Evolutionary conservation across 176 grass and related monocot genomes (phyloP), one percentile per base, ranked within the genome.

Genomic region (Oryza punctata): DNA sequence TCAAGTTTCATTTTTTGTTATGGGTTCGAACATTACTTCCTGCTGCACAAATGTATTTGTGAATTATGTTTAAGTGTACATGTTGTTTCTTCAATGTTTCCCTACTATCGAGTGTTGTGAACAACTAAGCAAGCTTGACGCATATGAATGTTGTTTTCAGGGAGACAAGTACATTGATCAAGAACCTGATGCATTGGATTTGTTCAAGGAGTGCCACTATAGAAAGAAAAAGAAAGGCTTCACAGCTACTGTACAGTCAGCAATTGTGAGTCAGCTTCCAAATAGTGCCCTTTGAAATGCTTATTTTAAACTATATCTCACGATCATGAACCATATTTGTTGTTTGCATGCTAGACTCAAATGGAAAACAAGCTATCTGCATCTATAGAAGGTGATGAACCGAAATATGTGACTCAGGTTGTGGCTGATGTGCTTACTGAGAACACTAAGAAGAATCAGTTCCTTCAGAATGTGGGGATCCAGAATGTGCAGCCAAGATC

Each of bases 161-260:
- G 75, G 2, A 40, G 35, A 78, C 5, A 65, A 61, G 15, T 43
- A 78, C 21, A 65, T 15, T 1, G 33, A 78, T 64, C 6, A 64
- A n/a, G 29, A 37, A 25, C 75, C 35, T 25, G 27, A 21, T 27
- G 21, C 75, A 18, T 27, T 78, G 1, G 75, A 64, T 43, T 43
- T 78, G 12, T 78, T 78, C 13, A 78, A 78, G 6, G n/a, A 44
- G 32, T 77, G 9, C 6, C 75, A 77, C 19, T 72, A 2, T 3
- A 72, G 40, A 40, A 72, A 23, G 46, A 49, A 15, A 63, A 77
- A 24, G n/a, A 43, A 50, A 4, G 21, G 54, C n/a, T 78, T 5
- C 33, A 16, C 32, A 1, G 1, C n/a, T 59, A 0, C 24, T 54
- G 47, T 72, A 24, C 38, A 72, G 1, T 13, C 3, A 7, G 40